These are phyloP conservation scores for Massarina eburnea DNA, from an alignment of 2,329 filamentous ascomycete genomes.

Conservation along the genomic window DNA sequence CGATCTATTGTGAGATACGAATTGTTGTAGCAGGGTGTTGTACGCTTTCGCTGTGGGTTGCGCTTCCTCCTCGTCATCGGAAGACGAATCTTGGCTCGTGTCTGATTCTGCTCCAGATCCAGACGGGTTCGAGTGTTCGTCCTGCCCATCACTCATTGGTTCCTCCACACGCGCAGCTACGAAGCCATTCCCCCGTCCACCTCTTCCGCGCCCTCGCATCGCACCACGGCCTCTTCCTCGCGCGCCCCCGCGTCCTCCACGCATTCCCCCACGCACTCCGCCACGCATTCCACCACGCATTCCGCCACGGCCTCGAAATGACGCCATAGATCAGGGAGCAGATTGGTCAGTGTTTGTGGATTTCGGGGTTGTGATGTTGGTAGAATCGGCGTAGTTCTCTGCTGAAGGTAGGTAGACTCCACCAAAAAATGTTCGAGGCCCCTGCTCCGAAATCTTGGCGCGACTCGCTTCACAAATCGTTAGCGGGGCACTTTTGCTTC, in stretches of 20 bases:
- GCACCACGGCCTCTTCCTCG: constrained; percentile 17
- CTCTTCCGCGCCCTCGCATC: constrained; percentile 22
- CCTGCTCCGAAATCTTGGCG: too few species aligned
- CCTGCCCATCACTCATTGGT: constrained; percentile 24
- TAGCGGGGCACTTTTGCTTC: too few species aligned
- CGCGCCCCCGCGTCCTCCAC: constrained; percentile 10
- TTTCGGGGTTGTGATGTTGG: not conserved
- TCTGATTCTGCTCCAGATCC: constrained; percentile 26
- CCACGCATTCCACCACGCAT: constrained; percentile 19
- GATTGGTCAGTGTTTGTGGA: not conserved
- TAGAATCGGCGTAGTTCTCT: too few species aligned
- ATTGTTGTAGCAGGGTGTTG: constrained; percentile 58
- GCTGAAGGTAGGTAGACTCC: too few species aligned
- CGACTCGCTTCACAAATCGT: too few species aligned
- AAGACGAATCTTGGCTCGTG: constrained; percentile 20
- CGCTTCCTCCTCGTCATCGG: constrained; percentile 32
- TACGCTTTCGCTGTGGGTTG: constrained; percentile 50
- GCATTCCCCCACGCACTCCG: constrained; percentile 20
- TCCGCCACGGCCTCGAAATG: constrained; percentile 27
- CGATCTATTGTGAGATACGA: constrained; percentile 44
- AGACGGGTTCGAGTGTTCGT: constrained; percentile 19
- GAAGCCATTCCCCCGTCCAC: constrained; percentile 34
- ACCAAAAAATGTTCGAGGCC: too few species aligned
- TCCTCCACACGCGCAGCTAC: constrained; percentile 31
- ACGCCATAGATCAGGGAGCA: constrained; percentile 1